Base-by-base conservation (phyloP, 345 rosid genomes). In the Syzygium oleosum region DNA sequence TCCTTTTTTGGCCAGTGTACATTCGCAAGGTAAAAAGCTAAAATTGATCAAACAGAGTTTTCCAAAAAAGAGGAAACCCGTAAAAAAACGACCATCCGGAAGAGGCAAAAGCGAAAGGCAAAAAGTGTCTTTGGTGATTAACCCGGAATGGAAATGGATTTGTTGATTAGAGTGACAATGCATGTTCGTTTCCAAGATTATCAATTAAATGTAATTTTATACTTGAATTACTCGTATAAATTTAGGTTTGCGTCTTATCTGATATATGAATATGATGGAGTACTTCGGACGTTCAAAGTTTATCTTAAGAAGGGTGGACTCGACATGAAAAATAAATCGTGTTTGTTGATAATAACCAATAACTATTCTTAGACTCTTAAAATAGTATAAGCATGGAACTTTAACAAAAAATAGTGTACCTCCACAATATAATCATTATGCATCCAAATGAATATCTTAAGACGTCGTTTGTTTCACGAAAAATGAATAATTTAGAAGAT, bases 381-480 rank as follows among this genome's bases (percentile, higher is more conserved):
- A 65, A 68, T 31, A 31, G 22, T 17, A 31, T 19, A 68, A 31
- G 17, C 41, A 68, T 1, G 5, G 10, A 65, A 65, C 11, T 29
- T 65, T 16, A 65, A 29, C 22, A 65, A 15, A 65, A 29, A 15
- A 9, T 4, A 1, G 41, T 59, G 77, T 15, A 61, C 1, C 31
- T 63, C 11, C 41, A 29, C 3, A 63, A 17, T 63, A 29, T 29
- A 29, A 63, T 29, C 7, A 6, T 29, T 29, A 63, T 63, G 77
- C 77, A 63, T 63, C 3, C 7, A 63, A 63, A 8, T 29, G 77
- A 63, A 63, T 63, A 29, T 63, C 41, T 61, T 6, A 61, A 61
- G 34, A 58, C 27, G 2, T 14, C 3, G 0, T 25, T 58, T 2
- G 29, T 58, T 58, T 9, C 12, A 23, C 25, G 15, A 3, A 10